Evolutionary conservation across 257 asterid genomes (phyloP).

Genomic region (Solanum stenotomum): DNA sequence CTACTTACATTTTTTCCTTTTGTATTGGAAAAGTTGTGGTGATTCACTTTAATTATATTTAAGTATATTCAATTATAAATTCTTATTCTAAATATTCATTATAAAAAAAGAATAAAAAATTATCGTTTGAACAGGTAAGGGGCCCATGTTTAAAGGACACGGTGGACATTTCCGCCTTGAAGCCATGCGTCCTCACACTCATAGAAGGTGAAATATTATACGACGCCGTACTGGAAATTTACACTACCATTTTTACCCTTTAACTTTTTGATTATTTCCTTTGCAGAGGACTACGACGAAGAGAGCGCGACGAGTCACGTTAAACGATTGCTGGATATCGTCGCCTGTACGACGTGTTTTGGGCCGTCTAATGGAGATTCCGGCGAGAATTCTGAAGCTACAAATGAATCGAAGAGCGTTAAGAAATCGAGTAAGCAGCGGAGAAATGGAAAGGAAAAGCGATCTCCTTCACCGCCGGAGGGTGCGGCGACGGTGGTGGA

Average conservation of each 20-base stretch:
- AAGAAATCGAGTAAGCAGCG: slow-evolving; percentile 42
- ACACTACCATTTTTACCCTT: slow-evolving; percentile 16
- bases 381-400: slow-evolving; percentile 23
- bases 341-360: slow-evolving; percentile 74
- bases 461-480: slow-evolving; percentile 9
- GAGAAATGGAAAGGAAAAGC: slow-evolving; percentile 8
- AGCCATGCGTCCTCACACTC: slow-evolving; percentile 73
- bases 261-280: neutral
- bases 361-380: slow-evolving; percentile 60
- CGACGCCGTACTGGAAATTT: slow-evolving; percentile 3
- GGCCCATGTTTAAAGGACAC: slow-evolving; percentile 82
- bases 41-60: neutral
- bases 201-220: slow-evolving; percentile 51
- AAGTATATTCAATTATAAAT: neutral
- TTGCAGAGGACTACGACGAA: slow-evolving; percentile 85
- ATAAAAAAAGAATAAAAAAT: too few relatives aligned
- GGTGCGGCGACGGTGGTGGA: slow-evolving; percentile 12
- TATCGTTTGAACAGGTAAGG: slow-evolving; percentile 35
- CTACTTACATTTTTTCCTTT: neutral
- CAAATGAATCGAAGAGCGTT: slow-evolving; percentile 9
- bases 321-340: slow-evolving; percentile 62
- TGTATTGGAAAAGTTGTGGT: neutral
- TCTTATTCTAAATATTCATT: neutral
- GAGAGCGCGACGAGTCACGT: slow-evolving; percentile 80
- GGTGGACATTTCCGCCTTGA: slow-evolving; percentile 85